These are phyloP conservation scores for Tilletia caries DNA, from an alignment of 1,284 basidiomycete genomes.

Conservation along the genomic window DNA sequence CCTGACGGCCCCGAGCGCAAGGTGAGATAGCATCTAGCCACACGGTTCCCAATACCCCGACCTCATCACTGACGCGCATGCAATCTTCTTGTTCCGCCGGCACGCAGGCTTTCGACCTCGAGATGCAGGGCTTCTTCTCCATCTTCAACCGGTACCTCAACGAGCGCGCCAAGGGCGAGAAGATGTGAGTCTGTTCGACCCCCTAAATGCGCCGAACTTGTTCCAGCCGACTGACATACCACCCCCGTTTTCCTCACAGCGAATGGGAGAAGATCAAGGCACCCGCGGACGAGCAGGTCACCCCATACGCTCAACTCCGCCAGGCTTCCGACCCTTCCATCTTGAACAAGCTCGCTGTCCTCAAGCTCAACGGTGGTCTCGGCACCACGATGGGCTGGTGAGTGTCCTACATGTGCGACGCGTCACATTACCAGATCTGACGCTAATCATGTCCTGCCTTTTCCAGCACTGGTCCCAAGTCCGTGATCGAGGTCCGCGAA, in stretches of 20 bases:
- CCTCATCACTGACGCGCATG: too few species aligned
- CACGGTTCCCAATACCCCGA: background rate
- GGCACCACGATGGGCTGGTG: constrained; percentile 84
- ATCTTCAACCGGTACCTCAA: constrained; percentile 97
- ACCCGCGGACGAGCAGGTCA: constrained; percentile 85
- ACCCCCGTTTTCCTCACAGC: constrained; percentile 57
- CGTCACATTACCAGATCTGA: background rate
- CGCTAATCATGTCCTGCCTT: background rate
- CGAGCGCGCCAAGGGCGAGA: constrained; percentile 88
- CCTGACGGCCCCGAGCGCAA: constrained; percentile 64
- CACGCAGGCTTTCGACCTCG: constrained; percentile 81
- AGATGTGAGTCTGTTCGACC: constrained; percentile 67
- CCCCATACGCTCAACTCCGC: constrained; percentile 73
- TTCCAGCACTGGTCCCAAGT: constrained; percentile 63
- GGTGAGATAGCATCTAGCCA: constrained; percentile 58
- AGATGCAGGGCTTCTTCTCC: constrained; percentile 99
- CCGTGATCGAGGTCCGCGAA: constrained; percentile 61
- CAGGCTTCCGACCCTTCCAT: constrained; percentile 47
- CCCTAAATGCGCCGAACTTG: background rate
- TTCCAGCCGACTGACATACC: background rate
- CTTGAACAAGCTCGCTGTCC: constrained; percentile 72
- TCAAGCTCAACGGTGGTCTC: constrained; percentile 99
- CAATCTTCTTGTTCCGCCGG: background rate
- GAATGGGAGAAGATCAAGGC: constrained; percentile 98
- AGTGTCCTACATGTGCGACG: background rate